Evolutionary conservation across 2,329 filamentous ascomycete genomes (phyloP), one percentile per base, ranked within the genome.

Genomic region (Neopestalotiopsis rosae): DNA sequence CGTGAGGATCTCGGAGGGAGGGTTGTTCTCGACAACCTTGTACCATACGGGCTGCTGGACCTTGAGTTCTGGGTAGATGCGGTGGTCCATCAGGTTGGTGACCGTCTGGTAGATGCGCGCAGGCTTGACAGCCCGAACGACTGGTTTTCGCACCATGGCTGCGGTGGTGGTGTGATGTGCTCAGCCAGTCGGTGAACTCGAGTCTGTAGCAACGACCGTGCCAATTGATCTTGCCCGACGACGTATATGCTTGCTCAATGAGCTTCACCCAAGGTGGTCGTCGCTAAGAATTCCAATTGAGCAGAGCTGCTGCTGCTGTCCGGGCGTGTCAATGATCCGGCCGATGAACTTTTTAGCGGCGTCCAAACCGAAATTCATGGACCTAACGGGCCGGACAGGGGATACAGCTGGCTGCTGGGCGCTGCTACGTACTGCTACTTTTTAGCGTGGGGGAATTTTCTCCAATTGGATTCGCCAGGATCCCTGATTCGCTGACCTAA

Each of bases 1-100:
- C 32, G 86, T 86, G 69, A 89, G 78, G 56, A 86, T 85, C 78
- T 91, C 88, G 73, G 87, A 79, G 4, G 90, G 90, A 45, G 89
- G 89, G 49, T 89, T 85, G 13, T 80, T 77, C 73, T 84, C 81
- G 72, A 90, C 78, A 38, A 85, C 84, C 10, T 82, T 77, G 69
- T 85, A 85, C 88, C 88, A 90, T 66, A 84, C 69, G 49, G 83
- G 81, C 45, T 79, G 67, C 71, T 80, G 76, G 69, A 75, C 77
- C 73, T 69, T 73, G 69, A 77, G 69, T 1, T 3, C 38, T 38
- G 71, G 71, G 45, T 78, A 72, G 65, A 79, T 77, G 64, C 77
- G 76, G 66, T 80, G 77, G 70, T 80, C 79, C 64, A 81, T 67
- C 34, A 84, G 71, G 49, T 72, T 75, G 52, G 80, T 77, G 61